Evolutionary conservation across 345 rosid genomes (phyloP).

Genomic region (Microcos paniculata): DNA sequence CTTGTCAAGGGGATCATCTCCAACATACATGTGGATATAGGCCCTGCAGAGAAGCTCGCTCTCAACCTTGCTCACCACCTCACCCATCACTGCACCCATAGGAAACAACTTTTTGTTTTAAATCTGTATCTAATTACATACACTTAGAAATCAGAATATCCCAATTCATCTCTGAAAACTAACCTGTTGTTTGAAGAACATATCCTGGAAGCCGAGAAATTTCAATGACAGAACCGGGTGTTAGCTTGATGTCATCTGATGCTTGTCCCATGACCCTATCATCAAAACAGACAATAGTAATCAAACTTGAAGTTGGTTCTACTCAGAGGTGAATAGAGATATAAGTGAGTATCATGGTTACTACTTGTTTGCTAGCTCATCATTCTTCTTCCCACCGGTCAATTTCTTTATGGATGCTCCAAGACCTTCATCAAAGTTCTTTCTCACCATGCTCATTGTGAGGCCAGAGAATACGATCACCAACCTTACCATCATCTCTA

Average conservation of each 20-base stretch:
- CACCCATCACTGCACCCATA: conserved; percentile 38
- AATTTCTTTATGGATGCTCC: conserved; percentile 44
- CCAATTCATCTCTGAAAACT: background rate
- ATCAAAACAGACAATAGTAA: background rate
- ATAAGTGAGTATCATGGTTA: background rate
- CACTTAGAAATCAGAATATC: background rate
- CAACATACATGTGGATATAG: conserved; percentile 41
- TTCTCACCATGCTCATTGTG: conserved; percentile 47
- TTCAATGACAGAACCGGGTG: conserved; percentile 46
- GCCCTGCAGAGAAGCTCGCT: conserved; percentile 62
- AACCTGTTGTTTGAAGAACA: conserved; percentile 40
- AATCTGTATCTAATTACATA: background rate
- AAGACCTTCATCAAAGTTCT: conserved; percentile 38
- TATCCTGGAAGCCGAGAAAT: conserved; percentile 45
- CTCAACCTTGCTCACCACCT: conserved; percentile 42
- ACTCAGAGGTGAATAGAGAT: background rate
- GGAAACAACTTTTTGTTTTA: conserved; percentile 1
- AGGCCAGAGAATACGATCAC: conserved; percentile 43
- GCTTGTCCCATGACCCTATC: conserved; percentile 44
- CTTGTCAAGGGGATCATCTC: conserved; percentile 49
- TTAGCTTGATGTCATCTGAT: conserved; percentile 42
- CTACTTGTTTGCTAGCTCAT: conserved; percentile 43
- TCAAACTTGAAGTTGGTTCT: background rate
- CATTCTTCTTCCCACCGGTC: conserved; percentile 43
- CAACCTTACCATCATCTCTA: conserved; percentile 34